Evolutionary conservation across 2,329 filamentous ascomycete species (phyloP).

Genomic region (Ophiostoma piceae): DNA sequence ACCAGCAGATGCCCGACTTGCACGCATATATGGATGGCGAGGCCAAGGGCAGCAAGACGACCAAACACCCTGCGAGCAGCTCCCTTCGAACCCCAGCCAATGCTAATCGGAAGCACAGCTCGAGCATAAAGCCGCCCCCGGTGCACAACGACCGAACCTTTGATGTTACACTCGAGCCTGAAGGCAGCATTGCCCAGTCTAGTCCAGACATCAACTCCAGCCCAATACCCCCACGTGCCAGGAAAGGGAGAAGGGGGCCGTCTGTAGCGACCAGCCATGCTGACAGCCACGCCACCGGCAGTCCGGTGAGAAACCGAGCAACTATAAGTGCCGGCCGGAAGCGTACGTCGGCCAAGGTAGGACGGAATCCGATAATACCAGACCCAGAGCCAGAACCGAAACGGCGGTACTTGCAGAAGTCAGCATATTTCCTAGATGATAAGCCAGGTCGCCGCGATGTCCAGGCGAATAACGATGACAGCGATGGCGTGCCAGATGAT

Average conservation of each 20-base stretch:
- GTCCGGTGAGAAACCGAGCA: neutral
- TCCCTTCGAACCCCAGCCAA: slow-evolving; percentile 16
- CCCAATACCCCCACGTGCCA: slow-evolving; percentile 6
- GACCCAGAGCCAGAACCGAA: neutral
- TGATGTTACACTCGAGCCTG: slow-evolving; percentile 1
- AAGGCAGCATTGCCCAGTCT: neutral
- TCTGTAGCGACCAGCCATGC: neutral
- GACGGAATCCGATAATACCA: neutral
- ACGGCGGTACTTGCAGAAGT: slow-evolving; percentile 10
- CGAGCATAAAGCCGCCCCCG: slow-evolving; percentile 20
- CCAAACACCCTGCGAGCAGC: neutral
- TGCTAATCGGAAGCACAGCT: neutral
- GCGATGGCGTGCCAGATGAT: neutral
- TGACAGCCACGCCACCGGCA: neutral
- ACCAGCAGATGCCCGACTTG: slow-evolving; percentile 20
- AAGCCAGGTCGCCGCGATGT: neutral
- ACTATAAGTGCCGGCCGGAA: neutral
- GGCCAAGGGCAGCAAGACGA: neutral
- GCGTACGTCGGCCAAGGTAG: neutral
- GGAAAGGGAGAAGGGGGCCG: neutral
- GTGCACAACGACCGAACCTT: slow-evolving; percentile 12
- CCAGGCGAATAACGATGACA: neutral
- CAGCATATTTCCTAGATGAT: slow-evolving; percentile 13
- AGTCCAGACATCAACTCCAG: slow-evolving; percentile 15
- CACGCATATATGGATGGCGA: slow-evolving; percentile 21